Evolutionary conservation across 805 yeast genomes (phyloP).

Genomic region (Saturnispora dispora): DNA sequence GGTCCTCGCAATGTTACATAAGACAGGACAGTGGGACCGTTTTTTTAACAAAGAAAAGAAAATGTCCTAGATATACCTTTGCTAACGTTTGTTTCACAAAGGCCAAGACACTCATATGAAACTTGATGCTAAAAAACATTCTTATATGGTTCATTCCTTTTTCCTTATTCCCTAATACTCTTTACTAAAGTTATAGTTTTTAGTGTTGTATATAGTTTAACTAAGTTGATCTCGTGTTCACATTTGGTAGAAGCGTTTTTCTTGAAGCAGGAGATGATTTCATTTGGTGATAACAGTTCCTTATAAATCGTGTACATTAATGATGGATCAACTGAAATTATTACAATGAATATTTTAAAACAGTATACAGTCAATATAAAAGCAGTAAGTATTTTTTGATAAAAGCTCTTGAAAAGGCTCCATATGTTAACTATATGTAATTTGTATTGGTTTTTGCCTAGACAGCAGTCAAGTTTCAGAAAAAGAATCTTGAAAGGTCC

Average conservation of each 20-base stretch:
- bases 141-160: neutral
- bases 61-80: neutral
- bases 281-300: no score
- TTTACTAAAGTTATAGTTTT: neutral
- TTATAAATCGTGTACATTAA: no score
- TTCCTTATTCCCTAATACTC: neutral
- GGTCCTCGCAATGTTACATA: slow-evolving; percentile 88
- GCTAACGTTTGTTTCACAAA: neutral
- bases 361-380: no score
- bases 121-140: neutral
- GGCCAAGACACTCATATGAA: neutral
- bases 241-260: neutral
- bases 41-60: slow-evolving; percentile 27
- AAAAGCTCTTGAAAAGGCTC: no score
- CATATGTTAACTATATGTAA: no score
- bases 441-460: no score
- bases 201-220: neutral
- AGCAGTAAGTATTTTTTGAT: no score
- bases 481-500: no score
- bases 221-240: neutral
- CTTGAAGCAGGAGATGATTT: no score
- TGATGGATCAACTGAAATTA: no score
- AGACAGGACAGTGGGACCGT: slow-evolving; percentile 92
- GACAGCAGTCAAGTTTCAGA: no score
- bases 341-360: no score